Conservation (phyloP, 2,329 filamentous ascomycete species). For the Hypoxylon sp. region DNA sequence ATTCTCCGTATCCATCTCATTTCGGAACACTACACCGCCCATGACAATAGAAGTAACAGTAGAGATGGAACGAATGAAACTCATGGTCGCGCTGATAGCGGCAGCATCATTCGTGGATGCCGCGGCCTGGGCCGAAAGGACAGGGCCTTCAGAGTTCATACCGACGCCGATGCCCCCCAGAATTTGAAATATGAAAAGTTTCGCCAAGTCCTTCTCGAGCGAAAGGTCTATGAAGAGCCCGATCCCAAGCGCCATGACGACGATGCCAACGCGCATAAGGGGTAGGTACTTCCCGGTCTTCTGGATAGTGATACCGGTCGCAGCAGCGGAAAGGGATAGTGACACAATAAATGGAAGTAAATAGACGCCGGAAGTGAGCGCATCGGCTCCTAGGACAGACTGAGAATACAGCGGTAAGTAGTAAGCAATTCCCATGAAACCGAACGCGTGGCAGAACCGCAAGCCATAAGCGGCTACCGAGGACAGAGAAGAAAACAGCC, state of each 20-base stretch:
- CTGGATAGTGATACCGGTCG: slow-evolving; percentile 47
- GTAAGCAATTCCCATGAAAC: slow-evolving; percentile 72
- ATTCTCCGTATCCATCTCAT: slow-evolving; percentile 36
- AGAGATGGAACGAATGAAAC: slow-evolving; percentile 65
- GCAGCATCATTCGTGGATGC: slow-evolving; percentile 68
- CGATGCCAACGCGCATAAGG: slow-evolving; percentile 61
- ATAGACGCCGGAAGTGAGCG: slow-evolving; percentile 67
- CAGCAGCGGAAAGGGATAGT: slow-evolving; percentile 54
- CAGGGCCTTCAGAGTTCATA: slow-evolving; percentile 67
- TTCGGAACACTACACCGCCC: slow-evolving; percentile 59
- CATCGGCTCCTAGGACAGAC: slow-evolving; percentile 66
- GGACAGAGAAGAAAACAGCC: slow-evolving; percentile 63
- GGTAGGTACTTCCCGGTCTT: slow-evolving; percentile 64
- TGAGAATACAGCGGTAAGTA: slow-evolving; percentile 80
- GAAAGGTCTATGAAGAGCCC: slow-evolving; percentile 65
- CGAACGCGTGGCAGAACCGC: slow-evolving; percentile 57
- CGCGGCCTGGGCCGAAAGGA: slow-evolving; percentile 70
- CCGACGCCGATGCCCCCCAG: slow-evolving; percentile 68
- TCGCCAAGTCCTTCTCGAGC: slow-evolving; percentile 55
- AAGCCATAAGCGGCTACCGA: slow-evolving; percentile 64
- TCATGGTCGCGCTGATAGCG: slow-evolving; percentile 68
- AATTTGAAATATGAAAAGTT: slow-evolving; percentile 63
- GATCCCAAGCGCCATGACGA: slow-evolving; percentile 65
- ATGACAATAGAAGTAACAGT: slow-evolving; percentile 66
- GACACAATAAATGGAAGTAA: slow-evolving; percentile 67